phyloP scores from a whole-genome alignment of 306 rosid genomes.

The Fagus crenata region DNA sequence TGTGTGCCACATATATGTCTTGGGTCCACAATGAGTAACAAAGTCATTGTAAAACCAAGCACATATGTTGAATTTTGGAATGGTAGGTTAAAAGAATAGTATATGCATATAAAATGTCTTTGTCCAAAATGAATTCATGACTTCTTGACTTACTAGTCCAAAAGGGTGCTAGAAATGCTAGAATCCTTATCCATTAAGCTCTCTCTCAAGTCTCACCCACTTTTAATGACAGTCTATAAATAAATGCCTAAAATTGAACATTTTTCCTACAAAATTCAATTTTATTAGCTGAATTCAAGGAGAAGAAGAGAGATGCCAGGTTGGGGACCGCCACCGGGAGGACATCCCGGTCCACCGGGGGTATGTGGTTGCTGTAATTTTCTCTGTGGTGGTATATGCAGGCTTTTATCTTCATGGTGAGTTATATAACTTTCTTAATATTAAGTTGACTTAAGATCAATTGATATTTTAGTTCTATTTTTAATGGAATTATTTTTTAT shows the following conservation, averaged over 20 bases:
- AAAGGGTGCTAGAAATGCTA: not conserved
- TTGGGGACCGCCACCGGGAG: constrained; percentile 20
- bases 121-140: not conserved
- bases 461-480: not conserved
- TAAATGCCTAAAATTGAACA: not conserved
- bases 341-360: constrained; percentile 8
- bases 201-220: not conserved
- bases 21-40: no score
- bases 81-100: not conserved
- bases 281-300: not conserved
- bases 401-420: constrained; percentile 11
- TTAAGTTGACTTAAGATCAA: not conserved
- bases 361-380: not conserved
- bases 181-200: not conserved
- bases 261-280: not conserved
- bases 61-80: not conserved
- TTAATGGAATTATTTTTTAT: not conserved
- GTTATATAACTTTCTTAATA: not conserved
- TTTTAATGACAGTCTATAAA: not conserved
- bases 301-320: not conserved
- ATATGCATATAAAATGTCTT: not conserved
- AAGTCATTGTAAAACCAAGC: no score
- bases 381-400: constrained; percentile 1
- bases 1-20: not conserved
- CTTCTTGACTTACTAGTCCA: not conserved